Base-by-base conservation (phyloP, 768 basidiomycete species). In the Tulasnella sp. region DNA sequence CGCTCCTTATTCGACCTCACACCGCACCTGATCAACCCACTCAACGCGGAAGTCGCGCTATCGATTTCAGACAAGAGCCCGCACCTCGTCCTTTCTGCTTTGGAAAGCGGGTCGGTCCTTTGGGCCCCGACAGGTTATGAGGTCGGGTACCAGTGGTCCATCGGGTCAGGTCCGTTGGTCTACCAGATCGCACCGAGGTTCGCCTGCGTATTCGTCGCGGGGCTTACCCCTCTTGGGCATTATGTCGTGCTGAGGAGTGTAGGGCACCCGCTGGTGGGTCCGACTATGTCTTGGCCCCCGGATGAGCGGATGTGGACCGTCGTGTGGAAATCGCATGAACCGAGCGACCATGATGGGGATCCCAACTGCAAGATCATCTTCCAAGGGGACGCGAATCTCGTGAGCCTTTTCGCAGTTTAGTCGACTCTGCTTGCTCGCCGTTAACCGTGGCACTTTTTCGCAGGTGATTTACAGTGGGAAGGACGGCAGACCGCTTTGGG, bases 371-470 rank as follows among this genome's bases (percentile, higher is more conserved):
- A 67, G 36, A 40, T 67, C 75, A 62, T 64, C 52, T 77, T 77
- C 63, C 77, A 77, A 37, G 77, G 75, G 22, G 77, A 77, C 62
- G 76, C 75, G 16, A 75, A 77, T 44, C 59, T 77, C 8, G 76
- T 75, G 36, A 52, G 74, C 72, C 8, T 36, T 36, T 44, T n/a
- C 40, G 17, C 19, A 26, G 11, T 2, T 22, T 41, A 11, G 2
- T n/a, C n/a, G n/a, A n/a, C n/a, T 36, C 4, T n/a, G 41, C 26
- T 7, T 9, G 1, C 34, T 34, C 3, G 42, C 26, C 3, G 14
- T 14, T 16, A 40, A 17, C 17, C 44, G 14, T n/a, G n/a, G n/a
- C n/a, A n/a, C 34, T 26, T 35, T 19, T 47, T 44, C 32, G 22
- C 47, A 69, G 69, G 69, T 69, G 35, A 52, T 69, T n/a, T 69